Evolutionary conservation across 169 alveolate species (phyloP).

Genomic region (Eimeria necatrix): DNA sequence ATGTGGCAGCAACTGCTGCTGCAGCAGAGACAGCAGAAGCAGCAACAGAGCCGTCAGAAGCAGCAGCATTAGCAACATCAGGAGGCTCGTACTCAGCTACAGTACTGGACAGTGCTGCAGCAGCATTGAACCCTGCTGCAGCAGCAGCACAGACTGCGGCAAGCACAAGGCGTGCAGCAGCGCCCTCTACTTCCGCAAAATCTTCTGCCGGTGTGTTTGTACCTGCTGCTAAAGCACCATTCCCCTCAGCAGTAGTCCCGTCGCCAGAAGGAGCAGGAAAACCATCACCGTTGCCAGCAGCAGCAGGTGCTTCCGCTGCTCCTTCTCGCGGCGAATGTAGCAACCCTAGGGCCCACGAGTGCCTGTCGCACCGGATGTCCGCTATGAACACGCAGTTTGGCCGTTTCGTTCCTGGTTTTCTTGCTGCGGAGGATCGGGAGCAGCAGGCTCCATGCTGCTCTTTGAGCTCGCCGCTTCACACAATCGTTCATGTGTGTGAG

Average conservation of each 20-base stretch:
- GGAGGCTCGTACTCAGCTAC: not conserved
- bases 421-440: not conserved
- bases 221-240: no score
- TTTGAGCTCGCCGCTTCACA: conserved; percentile 6
- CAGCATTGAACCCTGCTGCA: not conserved
- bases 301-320: not conserved
- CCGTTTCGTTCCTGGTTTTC: not conserved
- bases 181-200: conserved; percentile 8
- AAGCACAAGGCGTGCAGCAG: not conserved
- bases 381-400: not conserved
- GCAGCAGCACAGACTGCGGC: not conserved
- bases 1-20: not conserved
- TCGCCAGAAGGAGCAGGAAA: no score
- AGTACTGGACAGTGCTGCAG: not conserved
- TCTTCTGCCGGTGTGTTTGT: conserved; percentile 10
- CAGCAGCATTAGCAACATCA: not conserved
- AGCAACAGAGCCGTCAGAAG: not conserved
- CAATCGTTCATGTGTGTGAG: conserved; percentile 41
- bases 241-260: no score
- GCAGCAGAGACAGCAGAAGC: not conserved
- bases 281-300: not conserved
- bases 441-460: conserved; percentile 21
- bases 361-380: not conserved
- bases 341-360: not conserved
- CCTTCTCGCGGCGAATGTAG: not conserved